Evolutionary conservation across 805 yeast genomes (phyloP).

Genomic region (Peterozyma toletana): DNA sequence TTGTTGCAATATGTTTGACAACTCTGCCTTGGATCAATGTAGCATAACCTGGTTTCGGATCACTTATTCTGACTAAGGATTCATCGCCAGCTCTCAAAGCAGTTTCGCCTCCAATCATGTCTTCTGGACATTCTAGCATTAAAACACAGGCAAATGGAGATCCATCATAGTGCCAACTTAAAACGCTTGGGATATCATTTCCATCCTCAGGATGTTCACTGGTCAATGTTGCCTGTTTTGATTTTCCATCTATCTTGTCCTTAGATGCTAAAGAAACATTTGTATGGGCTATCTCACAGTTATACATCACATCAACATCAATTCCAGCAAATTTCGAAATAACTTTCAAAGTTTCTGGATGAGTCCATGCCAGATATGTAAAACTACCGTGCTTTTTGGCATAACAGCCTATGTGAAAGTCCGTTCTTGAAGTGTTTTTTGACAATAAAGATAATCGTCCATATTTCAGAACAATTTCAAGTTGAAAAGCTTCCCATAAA

Average conservation of each 20-base stretch:
- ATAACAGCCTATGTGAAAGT: conserved; percentile 42
- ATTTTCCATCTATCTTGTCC: conserved; percentile 34
- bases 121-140: conserved; percentile 37
- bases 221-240: conserved; percentile 9
- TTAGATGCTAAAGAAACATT: conserved; percentile 38
- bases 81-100: conserved; percentile 36
- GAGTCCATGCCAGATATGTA: conserved; percentile 41
- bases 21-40: conserved; percentile 40
- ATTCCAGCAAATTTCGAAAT: conserved; percentile 42
- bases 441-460: conserved; percentile 30
- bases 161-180: conserved; percentile 41
- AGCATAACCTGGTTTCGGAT: conserved; percentile 39
- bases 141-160: conserved; percentile 41
- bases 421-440: conserved; percentile 25
- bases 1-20: conserved; percentile 37
- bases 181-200: conserved; percentile 33
- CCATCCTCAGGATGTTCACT: conserved; percentile 17
- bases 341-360: conserved; percentile 40
- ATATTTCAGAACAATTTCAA: no score
- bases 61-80: conserved; percentile 20
- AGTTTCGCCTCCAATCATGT: conserved; percentile 46
- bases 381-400: conserved; percentile 32
- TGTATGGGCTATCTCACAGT: no score
- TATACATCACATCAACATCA: conserved; percentile 22
- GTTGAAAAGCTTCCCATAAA: no score